Base-by-base conservation (phyloP, 768 basidiomycete species). In the Xerocomellus dryophilus region DNA sequence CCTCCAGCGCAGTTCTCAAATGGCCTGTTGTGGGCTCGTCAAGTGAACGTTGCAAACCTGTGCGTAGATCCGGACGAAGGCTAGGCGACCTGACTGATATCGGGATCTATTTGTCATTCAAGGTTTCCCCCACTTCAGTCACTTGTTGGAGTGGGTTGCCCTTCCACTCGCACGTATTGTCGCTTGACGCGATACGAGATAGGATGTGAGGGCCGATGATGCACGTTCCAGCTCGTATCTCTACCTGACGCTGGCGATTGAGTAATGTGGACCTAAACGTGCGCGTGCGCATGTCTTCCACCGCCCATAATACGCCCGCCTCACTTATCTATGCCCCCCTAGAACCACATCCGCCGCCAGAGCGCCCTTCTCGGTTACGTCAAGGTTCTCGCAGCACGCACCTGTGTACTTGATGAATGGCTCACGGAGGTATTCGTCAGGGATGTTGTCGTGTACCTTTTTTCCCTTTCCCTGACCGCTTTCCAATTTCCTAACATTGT, bases 151-250 rank as follows among this genome's bases (percentile, higher is more conserved):
- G 17, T n/a, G n/a, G n/a, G n/a, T n/a, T n/a, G n/a, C n/a, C n/a
- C n/a, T n/a, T n/a, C n/a, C 35, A 25, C 41, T 21, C 49, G 17
- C 39, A 21, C 14, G n/a, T 43, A 14, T 45, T 40, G 18, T 58
- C 57, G 40, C 57, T 47, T 43, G 40, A 29, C 5, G 31, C 44
- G 35, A 54, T 29, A 18, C 40, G 35, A 47, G 57, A 53, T 59
- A 47, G 20, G 56, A 31, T 29, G 10, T 11, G 20, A 36, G 20
- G 18, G 27, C 35, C 29, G 43, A 36, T 23, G 17, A 58, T 21
- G 20, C 46, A 44, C 57, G 23, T 58, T 42, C 34, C 14, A 29
- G 9, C n/a, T 25, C 31, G 31, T 36, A 42, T 58, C 57, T 27
- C 21, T 43, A 7, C 23, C 10, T n/a, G 18, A 25, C 14, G 27